Evolutionary conservation across 371 early-diverging fungal species (phyloP), one percentile per base, ranked within the genome.

Genomic region (Zychaea mexicana): DNA sequence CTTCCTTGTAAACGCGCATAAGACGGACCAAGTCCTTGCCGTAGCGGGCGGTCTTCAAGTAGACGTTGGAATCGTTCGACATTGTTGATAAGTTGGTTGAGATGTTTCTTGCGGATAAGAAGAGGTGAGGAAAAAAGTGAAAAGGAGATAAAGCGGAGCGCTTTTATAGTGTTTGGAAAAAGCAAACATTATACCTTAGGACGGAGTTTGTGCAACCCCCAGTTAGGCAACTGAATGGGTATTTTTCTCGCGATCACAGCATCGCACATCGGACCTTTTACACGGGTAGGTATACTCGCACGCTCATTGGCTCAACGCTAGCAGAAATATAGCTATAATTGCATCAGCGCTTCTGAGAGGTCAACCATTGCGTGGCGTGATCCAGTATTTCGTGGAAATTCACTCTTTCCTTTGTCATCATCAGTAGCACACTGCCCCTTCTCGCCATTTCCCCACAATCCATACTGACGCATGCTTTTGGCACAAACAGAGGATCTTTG

Each of bases 21-120:
- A 93, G 74, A 61, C 91, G 90, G 63, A 93, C 90, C 46, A 83
- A 79, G 71, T 91, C 90, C 83, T 93, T 93, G 73, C 94, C 92
- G 73, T 88, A 90, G 30, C 84, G 77, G 66, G 86, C 83, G 21
- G 79, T 76, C 79, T 88, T 88, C 65, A 88, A 69, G 60, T 83
- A 76, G 52, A 78, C 76, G 67, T 76, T 69, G 57, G 59, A 56
- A 42, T 60, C 49, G 32, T 60, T 30, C 7, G 58, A 49, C 57
- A 61, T 61, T 9, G 12, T 64, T 57, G 59, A 30, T 17, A 21
- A 28, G 58, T 59, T 46, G 49, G 13, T 9, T 47, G 42, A 42
- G 42, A n/a, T n/a, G n/a, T n/a, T n/a, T n/a, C n/a, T 42, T 42
- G 15, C n/a, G 42, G 42, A 42, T 60, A 31, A 60, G 32, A 47